Base-by-base conservation (phyloP, 768 basidiomycete species). In the Favolaschia claudopus region DNA sequence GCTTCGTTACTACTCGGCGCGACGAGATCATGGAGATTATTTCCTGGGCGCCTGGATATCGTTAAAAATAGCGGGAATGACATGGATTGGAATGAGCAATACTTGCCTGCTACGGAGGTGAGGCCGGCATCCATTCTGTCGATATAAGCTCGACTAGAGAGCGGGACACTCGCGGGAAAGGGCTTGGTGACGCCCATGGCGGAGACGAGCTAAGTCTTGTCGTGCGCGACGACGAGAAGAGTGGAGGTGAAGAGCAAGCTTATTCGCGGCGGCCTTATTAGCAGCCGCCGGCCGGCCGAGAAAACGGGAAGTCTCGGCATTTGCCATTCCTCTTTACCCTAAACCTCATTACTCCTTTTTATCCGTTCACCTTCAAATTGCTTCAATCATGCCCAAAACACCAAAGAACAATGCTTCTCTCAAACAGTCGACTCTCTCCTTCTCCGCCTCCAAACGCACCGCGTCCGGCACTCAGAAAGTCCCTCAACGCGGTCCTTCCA, bases 1-100 rank as follows among this genome's bases (percentile, higher is more conserved):
- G 75, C 65, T 82, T 83, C 20, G 80, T 79, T 28, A 89, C 82
- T 12, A 69, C 58, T 19, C 73, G 74, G n/a, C 82, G 82, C 20
- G 75, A 72, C 4, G 72, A 75, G 43, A 89, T 82, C 52, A 75
- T 64, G 15, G 69, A 65, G 32, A 87, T 83, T 20, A 89, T 76
- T 38, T 76, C 70, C 50, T 78, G 76, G 0, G 85, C 85, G 56
- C 85, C 88, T 87, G 58, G 13, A 44, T 33, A 57, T n/a, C 32
- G 29, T 24, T 42, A 5, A 52, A 40, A 32, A 17, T 27, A 55
- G 36, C 31, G 45, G 1, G 20, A 37, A n/a, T n/a, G 32, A 22
- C 2, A 31, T 25, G 31, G 19, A 34, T 10, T 13, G 20, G 32
- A 19, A n/a, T n/a, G n/a, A 8, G 1, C 7, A 13, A 3, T 13